Evolutionary conservation across 2,329 filamentous ascomycete genomes (phyloP).

Genomic region (Alternaria novae-zelandiae): DNA sequence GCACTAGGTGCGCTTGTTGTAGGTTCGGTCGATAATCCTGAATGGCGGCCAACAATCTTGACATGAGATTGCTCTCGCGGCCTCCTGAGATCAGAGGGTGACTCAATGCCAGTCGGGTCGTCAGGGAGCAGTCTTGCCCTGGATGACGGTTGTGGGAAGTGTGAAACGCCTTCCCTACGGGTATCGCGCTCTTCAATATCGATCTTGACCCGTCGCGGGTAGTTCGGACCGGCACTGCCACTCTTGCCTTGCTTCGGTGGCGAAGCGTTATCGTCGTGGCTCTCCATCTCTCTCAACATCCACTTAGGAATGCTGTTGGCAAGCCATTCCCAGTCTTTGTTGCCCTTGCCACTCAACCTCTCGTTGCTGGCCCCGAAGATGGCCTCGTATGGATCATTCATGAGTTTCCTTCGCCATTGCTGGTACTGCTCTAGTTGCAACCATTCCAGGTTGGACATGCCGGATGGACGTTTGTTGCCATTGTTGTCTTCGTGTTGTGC

Average conservation of each 20-base stretch:
- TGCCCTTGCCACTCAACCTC: slow-evolving; percentile 40
- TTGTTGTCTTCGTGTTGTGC: slow-evolving; percentile 32
- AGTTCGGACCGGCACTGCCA: not conserved
- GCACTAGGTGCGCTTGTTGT: not conserved
- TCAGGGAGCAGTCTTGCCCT: slow-evolving; percentile 25
- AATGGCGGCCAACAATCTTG: slow-evolving; percentile 1
- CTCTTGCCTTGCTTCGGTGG: not conserved
- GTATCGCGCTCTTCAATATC: not conserved
- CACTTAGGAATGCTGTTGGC: slow-evolving; percentile 39
- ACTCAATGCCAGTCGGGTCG: slow-evolving; percentile 28
- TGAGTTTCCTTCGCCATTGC: slow-evolving; percentile 40
- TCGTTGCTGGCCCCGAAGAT: slow-evolving; percentile 52
- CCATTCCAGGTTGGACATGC: slow-evolving; percentile 41
- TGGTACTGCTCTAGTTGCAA: slow-evolving; percentile 35
- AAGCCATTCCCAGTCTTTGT: slow-evolving; percentile 41
- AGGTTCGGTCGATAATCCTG: not conserved
- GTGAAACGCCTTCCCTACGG: not conserved
- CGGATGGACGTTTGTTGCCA: slow-evolving; percentile 22
- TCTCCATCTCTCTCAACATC: slow-evolving; percentile 38
- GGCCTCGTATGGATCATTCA: slow-evolving; percentile 52
- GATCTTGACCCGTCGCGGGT: slow-evolving; percentile 24
- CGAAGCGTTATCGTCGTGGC: not conserved
- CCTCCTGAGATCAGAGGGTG: slow-evolving; percentile 42
- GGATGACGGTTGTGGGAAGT: slow-evolving; percentile 23
- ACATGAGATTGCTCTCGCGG: slow-evolving; percentile 25